Base-by-base conservation (phyloP, 2,329 filamentous ascomycete genomes). In the Exserohilum turcica region DNA sequence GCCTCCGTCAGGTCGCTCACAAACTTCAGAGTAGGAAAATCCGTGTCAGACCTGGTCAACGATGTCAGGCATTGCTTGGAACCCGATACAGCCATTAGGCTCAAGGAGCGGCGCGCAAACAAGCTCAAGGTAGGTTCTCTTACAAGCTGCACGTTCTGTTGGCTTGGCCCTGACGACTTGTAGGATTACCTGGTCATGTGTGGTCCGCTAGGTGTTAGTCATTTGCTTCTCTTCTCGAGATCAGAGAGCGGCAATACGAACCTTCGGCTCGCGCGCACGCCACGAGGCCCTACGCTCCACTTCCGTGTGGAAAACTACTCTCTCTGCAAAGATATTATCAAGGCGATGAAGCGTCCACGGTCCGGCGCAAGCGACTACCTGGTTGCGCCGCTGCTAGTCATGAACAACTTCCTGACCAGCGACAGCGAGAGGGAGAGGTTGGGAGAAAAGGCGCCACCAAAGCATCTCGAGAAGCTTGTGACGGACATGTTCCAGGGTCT, bases 261-360 rank as follows among this genome's bases (percentile, higher is more conserved):
- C 71, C 77, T 99, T 72, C 86, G 94, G 60, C 82, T 99, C 43
- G 90, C 91, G 15, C 84, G 95, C 50, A 91, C 92, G 7, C 94
- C 94, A 6, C 84, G 92, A 63, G 94, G 94, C 6, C 94, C 94
- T 45, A 99, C 94, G 0, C 81, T 99, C 60, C 88, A 97, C 76
- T 99, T 99, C 76, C 83, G 92, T 55, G 91, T 99, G 40, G 91
- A 97, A 71, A 92, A 91, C 67, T 99, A 99, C 74, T 96, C 92
- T 31, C 81, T 99, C 2, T 91, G 89, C 76, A 96, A 94, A 74
- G 94, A 99, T 73, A 87, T 99, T 3, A 84, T 89, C 65, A 89
- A 86, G 70, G 86, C 91, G 12, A 86, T 95, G 78, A 91, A 89
- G 74, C 89, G 91, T 64, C 91, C 93, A 7, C 86, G 87, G 70